These are phyloP conservation scores for Chamaecrista fasciculata DNA, from an alignment of 306 rosid species.

Conservation along the genomic window DNA sequence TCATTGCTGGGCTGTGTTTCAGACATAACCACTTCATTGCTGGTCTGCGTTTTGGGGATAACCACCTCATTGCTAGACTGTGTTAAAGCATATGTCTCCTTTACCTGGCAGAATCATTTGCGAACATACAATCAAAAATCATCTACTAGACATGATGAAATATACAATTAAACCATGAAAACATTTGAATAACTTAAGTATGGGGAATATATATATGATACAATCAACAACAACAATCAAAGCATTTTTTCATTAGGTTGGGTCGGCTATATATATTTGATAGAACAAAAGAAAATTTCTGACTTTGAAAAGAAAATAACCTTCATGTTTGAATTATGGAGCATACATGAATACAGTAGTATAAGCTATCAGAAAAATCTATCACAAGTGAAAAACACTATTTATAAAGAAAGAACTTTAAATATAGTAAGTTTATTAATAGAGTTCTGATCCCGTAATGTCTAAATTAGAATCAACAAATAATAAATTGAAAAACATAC, in stretches of 20 bases:
- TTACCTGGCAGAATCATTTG: slow-evolving; percentile 19
- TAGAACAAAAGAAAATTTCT: background rate
- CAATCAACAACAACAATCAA: too few relatives aligned
- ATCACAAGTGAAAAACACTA: background rate
- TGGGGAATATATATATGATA: too few relatives aligned
- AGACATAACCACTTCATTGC: slow-evolving; percentile 8
- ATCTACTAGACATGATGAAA: background rate
- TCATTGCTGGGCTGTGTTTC: slow-evolving; percentile 25
- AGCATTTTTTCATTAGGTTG: too few relatives aligned
- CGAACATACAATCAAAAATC: background rate
- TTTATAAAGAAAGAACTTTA: background rate
- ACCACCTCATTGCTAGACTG: slow-evolving; percentile 28
- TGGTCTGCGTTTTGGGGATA: background rate
- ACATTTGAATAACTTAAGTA: too few relatives aligned
- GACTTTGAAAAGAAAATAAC: slow-evolving; percentile 7
- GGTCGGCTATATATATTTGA: too few relatives aligned
- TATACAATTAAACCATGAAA: too few relatives aligned
- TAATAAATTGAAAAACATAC: too few relatives aligned
- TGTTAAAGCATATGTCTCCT: slow-evolving; percentile 36
- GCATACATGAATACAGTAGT: background rate
- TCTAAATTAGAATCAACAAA: too few relatives aligned
- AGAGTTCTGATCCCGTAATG: too few relatives aligned
- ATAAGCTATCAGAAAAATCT: background rate
- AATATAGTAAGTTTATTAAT: background rate
- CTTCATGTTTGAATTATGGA: background rate